phyloP scores from a whole-genome alignment of 2,329 filamentous ascomycete genomes.

The Tolypocladium paradoxum region DNA sequence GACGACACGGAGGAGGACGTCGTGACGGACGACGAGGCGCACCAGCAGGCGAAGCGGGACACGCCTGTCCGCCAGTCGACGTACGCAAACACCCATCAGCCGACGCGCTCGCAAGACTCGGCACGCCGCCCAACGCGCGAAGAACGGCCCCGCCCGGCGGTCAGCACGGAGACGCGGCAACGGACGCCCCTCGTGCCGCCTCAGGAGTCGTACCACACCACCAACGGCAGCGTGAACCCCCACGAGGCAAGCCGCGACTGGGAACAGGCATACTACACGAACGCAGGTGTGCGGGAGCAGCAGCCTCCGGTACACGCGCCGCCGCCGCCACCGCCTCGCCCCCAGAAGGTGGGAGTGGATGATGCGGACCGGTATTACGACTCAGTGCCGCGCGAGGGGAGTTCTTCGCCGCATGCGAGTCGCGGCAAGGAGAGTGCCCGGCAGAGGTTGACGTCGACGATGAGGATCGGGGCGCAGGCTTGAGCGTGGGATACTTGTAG shows the following conservation, averaged over 20 bases:
- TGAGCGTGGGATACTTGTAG: no score
- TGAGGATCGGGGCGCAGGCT: conserved; percentile 14
- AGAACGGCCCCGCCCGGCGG: neutral
- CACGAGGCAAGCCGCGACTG: conserved; percentile 15
- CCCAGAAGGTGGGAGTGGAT: conserved; percentile 25
- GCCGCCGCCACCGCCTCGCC: conserved; percentile 23
- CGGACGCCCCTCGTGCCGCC: conserved; percentile 8
- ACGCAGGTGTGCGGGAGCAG: conserved; percentile 5
- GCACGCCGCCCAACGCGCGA: conserved; percentile 8
- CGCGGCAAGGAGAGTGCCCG: conserved; percentile 18
- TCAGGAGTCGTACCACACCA: conserved; percentile 10
- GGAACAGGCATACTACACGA: conserved; percentile 16
- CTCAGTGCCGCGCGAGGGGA: conserved; percentile 9
- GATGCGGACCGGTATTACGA: conserved; percentile 23
- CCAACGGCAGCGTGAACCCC: conserved; percentile 10
- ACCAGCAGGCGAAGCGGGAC: conserved; percentile 4
- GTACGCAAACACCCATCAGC: neutral
- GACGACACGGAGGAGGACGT: conserved; percentile 23
- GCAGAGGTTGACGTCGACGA: conserved; percentile 21
- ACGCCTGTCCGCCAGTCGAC: conserved; percentile 6
- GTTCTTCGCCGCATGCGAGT: neutral
- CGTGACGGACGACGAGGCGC: conserved; percentile 19
- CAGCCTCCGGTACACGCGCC: conserved; percentile 15
- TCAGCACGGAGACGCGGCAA: conserved; percentile 1
- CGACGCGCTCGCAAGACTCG: conserved; percentile 10